These are phyloP conservation scores for Cyclostephanos tholiformis DNA, from an alignment of 108 stramenopile species.

Conservation along the genomic window DNA sequence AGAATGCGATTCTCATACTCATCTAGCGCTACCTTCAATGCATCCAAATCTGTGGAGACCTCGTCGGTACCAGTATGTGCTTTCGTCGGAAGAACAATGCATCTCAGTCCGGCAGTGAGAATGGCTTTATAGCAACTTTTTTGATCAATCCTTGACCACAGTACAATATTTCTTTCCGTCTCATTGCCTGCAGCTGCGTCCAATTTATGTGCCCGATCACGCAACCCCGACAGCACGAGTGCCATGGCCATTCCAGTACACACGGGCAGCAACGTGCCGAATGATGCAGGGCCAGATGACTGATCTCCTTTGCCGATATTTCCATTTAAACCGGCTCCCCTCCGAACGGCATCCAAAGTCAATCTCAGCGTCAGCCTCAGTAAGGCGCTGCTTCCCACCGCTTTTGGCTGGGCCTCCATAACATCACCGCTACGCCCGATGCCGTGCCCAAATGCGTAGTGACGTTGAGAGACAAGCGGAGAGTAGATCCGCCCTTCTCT, in stretches of 20 bases:
- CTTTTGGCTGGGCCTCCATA: conserved; percentile 98
- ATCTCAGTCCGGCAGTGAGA: conserved; percentile 83
- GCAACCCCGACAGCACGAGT: conserved; percentile 73
- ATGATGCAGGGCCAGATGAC: conserved; percentile 55
- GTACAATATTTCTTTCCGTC: conserved; percentile 60
- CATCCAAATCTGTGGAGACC: conserved; percentile 90
- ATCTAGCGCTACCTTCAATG: conserved; percentile 67
- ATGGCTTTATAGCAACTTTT: conserved; percentile 99
- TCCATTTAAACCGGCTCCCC: conserved; percentile 83
- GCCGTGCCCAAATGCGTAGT: conserved; percentile 95
- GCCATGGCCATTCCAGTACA: conserved; percentile 96
- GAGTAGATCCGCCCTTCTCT: conserved; percentile 97
- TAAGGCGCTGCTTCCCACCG: conserved; percentile 95
- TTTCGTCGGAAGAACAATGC: conserved; percentile 87
- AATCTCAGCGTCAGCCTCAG: conserved; percentile 79
- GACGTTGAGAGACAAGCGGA: conserved; percentile 82
- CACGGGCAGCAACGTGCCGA: conserved; percentile 87
- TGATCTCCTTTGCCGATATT: conserved; percentile 21
- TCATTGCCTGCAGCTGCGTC: conserved; percentile 17
- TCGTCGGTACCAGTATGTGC: conserved; percentile 65
- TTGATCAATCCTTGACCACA: conserved; percentile 99
- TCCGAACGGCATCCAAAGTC: conserved; percentile 85
- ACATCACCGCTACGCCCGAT: conserved; percentile 98
- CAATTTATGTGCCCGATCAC: conserved; percentile 40
- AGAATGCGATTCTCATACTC: conserved; percentile 62